Evolutionary conservation across 2,329 filamentous ascomycete genomes (phyloP), one percentile per base, ranked within the genome.

Genomic region (Metarhizium rileyi): DNA sequence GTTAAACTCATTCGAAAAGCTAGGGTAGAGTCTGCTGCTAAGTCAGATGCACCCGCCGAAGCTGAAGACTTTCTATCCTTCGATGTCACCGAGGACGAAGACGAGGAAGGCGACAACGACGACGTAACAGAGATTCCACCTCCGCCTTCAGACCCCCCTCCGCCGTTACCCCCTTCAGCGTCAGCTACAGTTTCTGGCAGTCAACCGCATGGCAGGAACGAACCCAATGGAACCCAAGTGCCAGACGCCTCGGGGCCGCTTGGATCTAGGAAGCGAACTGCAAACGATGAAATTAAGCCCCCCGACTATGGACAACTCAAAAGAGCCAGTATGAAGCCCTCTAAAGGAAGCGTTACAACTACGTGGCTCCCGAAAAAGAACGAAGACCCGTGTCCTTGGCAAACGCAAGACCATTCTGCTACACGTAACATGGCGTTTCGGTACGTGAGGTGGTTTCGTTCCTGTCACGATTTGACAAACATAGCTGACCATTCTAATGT

Each of bases 1-100:
- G 87, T 97, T 33, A 87, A 94, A 60, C 68, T 95, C 53, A 96
- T 97, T 57, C 84, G 90, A 57, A 96, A 95, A 63, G 88, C 90
- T 2, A 87, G 90, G 44, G 73, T 90, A 30, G 79, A 72, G 3
- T 65, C 70, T 5, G 62, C 68, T 9, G 68, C 73, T 25, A 72
- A 76, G 27, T 66, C 73, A 0, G 69, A 73, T 10, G 69, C 76
- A 1, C 74, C 81, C 22, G 72, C 76, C 1, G 77, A 83, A 44
- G 74, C 76, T 22, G 84, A 86, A 51, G 91, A 98, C 57, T 97
- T 96, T 62, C 95, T 98, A 49, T 94, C 91, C 0, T 87, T 91
- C 52, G 86, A 83, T 56, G 74, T 86, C 42, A 78, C 77, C 44
- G 80, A 84, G 48, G 76, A 77, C 25, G 74, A 78, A 38, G 70